A percentile compares a stretch with the other conserved stretches of the same genome.
These are phyloP conservation scores for Chlorociboria aeruginascens DNA, from an alignment of 495 filamentous ascomycete species.

Conservation along the genomic window DNA sequence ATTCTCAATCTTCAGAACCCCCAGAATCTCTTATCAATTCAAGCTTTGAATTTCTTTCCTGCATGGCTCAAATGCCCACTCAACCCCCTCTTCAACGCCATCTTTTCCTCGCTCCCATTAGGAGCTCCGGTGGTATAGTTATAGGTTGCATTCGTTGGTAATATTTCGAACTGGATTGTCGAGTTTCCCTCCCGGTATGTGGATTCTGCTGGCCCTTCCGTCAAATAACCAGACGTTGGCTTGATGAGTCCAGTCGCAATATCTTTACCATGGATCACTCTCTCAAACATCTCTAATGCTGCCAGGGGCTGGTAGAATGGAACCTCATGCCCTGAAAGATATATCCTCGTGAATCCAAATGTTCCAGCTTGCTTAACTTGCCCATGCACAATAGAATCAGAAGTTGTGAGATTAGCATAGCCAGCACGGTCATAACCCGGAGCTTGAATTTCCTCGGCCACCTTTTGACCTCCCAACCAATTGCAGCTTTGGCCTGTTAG, in stretches of 20 bases:
- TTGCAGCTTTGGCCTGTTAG: constrained; percentile 7
- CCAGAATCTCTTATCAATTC: background rate
- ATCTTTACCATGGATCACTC: constrained; percentile 42
- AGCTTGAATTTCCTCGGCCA: constrained; percentile 32
- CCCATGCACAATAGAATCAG: constrained; percentile 46
- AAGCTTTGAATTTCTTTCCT: constrained; percentile 4
- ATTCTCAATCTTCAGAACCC: background rate
- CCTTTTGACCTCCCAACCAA: constrained; percentile 38
- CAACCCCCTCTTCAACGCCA: background rate
- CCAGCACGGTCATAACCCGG: constrained; percentile 37
- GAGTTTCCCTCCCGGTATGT: constrained; percentile 45
- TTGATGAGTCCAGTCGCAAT: constrained; percentile 43
- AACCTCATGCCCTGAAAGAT: constrained; percentile 42
- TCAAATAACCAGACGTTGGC: constrained; percentile 27
- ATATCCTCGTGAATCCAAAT: constrained; percentile 50
- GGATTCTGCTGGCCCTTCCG: constrained; percentile 35
- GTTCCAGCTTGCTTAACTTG: constrained; percentile 50
- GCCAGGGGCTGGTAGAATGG: constrained; percentile 58
- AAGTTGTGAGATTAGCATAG: constrained; percentile 40
- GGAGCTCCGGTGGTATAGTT: constrained; percentile 40
- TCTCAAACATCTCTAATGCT: constrained; percentile 46
- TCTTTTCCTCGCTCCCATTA: constrained; percentile 13
- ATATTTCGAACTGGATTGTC: constrained; percentile 38
- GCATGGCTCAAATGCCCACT: background rate
- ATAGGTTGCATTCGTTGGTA: constrained; percentile 40